These are phyloP conservation scores for Ephemerocybe angulata DNA, from an alignment of 768 basidiomycete genomes.

Conservation along the genomic window DNA sequence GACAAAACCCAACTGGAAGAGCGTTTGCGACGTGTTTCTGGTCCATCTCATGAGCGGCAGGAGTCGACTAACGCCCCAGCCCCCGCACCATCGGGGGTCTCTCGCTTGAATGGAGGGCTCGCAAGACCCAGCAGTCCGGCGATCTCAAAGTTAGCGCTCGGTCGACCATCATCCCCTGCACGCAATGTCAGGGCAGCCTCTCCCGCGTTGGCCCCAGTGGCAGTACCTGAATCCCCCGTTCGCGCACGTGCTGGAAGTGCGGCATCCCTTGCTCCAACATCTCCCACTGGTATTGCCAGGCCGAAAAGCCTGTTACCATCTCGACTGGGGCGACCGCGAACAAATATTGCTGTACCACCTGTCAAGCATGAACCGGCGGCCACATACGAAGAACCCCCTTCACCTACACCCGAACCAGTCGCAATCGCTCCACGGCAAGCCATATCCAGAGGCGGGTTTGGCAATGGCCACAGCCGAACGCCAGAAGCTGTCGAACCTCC, in stretches of 20 bases:
- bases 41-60: constrained; percentile 47
- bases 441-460: background rate
- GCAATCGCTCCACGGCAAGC: constrained; percentile 1
- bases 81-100: constrained; percentile 38
- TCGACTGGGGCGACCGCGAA: constrained; percentile 63
- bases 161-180: constrained; percentile 51
- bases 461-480: constrained; percentile 7
- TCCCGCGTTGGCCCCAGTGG: constrained; percentile 31
- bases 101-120: constrained; percentile 48
- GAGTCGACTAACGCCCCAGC: constrained; percentile 23
- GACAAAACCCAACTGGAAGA: constrained; percentile 93
- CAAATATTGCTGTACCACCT: constrained; percentile 36
- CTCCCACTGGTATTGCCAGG: constrained; percentile 45
- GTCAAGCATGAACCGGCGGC: constrained; percentile 2
- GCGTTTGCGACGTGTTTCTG: constrained; percentile 75
- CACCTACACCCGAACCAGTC: constrained; percentile 8
- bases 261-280: constrained; percentile 31
- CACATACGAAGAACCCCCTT: constrained; percentile 26
- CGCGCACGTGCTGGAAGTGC: constrained; percentile 26
- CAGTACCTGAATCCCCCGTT: constrained; percentile 42
- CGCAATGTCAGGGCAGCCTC: constrained; percentile 37
- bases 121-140: constrained; percentile 34
- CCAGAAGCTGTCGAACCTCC: constrained; percentile 26
- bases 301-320: constrained; percentile 74
- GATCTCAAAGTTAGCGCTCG: constrained; percentile 31